Evolutionary conservation across 176 grass and related monocot species (phyloP), one percentile per base, ranked within the genome.

Genomic region (Phyllostachys edulis): DNA sequence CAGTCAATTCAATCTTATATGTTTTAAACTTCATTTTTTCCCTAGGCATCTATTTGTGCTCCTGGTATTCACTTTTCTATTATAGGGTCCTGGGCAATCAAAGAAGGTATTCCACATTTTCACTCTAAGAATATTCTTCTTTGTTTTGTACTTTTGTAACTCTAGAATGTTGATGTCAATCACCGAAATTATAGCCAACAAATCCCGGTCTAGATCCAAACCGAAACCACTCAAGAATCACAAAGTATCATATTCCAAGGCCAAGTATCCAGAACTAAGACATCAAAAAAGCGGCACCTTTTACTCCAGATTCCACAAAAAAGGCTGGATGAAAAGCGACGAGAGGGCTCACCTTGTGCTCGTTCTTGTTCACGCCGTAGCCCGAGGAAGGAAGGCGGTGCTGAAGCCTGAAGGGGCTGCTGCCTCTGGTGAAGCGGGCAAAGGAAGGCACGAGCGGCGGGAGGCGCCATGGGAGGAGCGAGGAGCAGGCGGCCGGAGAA

Each of bases 281-380:
- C 34, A 5, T 32, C 2, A 75, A 1, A 4, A 71, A 71, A 15
- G 24, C 8, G 14, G 7, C n/a, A 41, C 56, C 38, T 72, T 86
- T 50, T 4, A 69, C 75, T 63, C 23, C 23, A 41, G 13, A 87
- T 62, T 75, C 60, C 50, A 84, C 9, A 40, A 26, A 67, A n/a
- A 29, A 67, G 7, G 41, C 37, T 38, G 21, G 41, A 41, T 1
- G 20, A 4, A 86, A 69, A 64, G 10, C 9, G 5, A 82, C n/a
- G 14, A 38, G 84, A 73, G 61, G 73, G 40, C 63, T 80, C 77
- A 99, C 96, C 96, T 92, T 93, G 77, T 90, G 81, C 78, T 99
- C 91, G 78, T 92, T 94, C 82, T 89, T 94, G 54, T 83, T 80
- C 23, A 94, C 84, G 78, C 96, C 96, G 29, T 99, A 99, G 62